Base-by-base conservation (phyloP, 1,139 yeast genomes). In the Magnusiomyces tetraspermus region DNA sequence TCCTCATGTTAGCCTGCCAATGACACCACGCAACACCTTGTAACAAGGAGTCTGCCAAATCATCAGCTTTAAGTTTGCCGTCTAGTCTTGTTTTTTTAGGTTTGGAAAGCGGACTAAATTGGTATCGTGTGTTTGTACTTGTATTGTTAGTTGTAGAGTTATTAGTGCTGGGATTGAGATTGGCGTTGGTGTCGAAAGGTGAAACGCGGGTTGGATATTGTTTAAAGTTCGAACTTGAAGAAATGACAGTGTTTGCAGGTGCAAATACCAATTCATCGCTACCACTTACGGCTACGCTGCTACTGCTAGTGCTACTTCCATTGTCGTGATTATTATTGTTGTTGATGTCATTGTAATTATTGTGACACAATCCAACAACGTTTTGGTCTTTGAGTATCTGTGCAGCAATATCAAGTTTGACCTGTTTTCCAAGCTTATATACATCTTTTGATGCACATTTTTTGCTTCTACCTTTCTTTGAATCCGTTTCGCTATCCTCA, bases 11-110 rank as follows among this genome's bases (percentile, higher is more conserved):
- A 2, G 59, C 59, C 51, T 73, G 71, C 80, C 83, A 80, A 17
- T 70, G 66, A 15, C 70, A 53, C 77, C 80, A 79, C 0, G 80
- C 72, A 0, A 80, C 52, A 0, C 78, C 83, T 63, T 82, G 86
- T 3, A 82, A 63, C 19, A 82, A 65, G 0, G 83, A 72, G 61
- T 82, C 88, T 8, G 78, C 76, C 22, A 80, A 63, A 61, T 82
- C 88, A 61, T 82, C 88, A 37, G 77, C 76, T 60, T 81, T 81
- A 31, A 67, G 68, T 2, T 65, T 61, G 30, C 33, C 23, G 6
- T 45, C 13, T 17, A 37, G 17, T 36, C 36, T 22, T 22, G 31
- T 24, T 24, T 38, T n/a, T 40, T 38, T 38, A n/a, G 41, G 41
- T 37, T 37, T 37, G 17, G 6, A 6, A 11, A 28, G 33, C 33